Base-by-base conservation (phyloP, 352 stramenopile species). In the Saprolegnia parasitica region DNA sequence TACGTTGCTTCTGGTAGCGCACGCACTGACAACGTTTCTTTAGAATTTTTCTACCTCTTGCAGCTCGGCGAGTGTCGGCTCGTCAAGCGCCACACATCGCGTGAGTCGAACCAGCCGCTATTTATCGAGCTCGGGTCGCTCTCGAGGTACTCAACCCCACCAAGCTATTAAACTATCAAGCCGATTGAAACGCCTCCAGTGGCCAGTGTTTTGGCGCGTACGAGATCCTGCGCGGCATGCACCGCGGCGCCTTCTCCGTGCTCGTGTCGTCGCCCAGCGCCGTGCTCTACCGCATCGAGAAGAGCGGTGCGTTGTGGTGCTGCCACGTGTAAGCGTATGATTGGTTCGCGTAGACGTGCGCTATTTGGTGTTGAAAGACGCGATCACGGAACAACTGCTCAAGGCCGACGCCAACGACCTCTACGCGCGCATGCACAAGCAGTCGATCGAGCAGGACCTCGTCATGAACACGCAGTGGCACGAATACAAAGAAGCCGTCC, bases 161-260 rank as follows among this genome's bases (percentile, higher is more conserved):
- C n/a, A n/a, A n/a, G n/a, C n/a, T n/a, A n/a, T n/a, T n/a, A n/a
- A 52, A n/a, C 1, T 47, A 35, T 11, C 20, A 39, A 23, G 61
- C 4, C n/a, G 15, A 68, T 54, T 20, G n/a, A n/a, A n/a, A n/a
- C n/a, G n/a, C n/a, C n/a, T n/a, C n/a, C 57, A 87, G 76, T 42
- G 81, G 78, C 29, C 78, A 89, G 39, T 89, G 84, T 73, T 80
- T 91, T 63, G 83, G 83, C 18, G 76, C 79, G 23, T 88, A 81
- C 64, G 83, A 91, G 63, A 65, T 83, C 24, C 58, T 86, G 21
- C 67, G 68, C 0, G 77, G 81, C 9, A 62, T 75, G 24, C 29
- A 32, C 3, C 78, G 83, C 54, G 78, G 80, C 9, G 72, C 74
- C 0, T 89, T 83, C 60, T 90, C 83, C 0, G 77, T 84, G 11